Evolutionary conservation across 495 filamentous ascomycete genomes (phyloP).

Genomic region (Xylaria venustula): DNA sequence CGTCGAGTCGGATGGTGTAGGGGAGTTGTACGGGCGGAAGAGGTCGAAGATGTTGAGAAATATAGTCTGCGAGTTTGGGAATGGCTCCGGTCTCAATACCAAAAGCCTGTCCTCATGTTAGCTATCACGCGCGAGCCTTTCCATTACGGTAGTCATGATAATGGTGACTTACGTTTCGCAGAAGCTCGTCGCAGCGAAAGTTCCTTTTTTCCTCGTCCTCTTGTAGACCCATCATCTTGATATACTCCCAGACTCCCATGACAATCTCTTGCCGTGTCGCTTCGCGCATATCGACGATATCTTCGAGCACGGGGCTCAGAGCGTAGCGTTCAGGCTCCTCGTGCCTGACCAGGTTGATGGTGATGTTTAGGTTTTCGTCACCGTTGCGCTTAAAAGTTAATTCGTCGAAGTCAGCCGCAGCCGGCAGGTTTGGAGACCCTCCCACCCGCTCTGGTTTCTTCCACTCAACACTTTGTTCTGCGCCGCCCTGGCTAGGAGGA

Average conservation of each 20-base stretch:
- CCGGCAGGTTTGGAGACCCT: constrained; percentile 49
- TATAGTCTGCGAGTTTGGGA: constrained; percentile 77
- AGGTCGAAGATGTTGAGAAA: constrained; percentile 70
- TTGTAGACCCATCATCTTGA: constrained; percentile 78
- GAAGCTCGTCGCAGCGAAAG: constrained; percentile 81
- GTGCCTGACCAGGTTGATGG: constrained; percentile 80
- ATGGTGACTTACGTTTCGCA: constrained; percentile 63
- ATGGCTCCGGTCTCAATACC: constrained; percentile 77
- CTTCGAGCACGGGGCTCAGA: constrained; percentile 73
- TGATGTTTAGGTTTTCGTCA: constrained; percentile 90
- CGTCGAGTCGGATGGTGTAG: constrained; percentile 94
- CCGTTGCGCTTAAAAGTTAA: constrained; percentile 87
- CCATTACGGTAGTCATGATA: no score
- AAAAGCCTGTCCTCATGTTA: constrained; percentile 62
- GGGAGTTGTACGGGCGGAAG: constrained; percentile 80
- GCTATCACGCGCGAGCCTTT: constrained; percentile 1
- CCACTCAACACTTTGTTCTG: constrained; percentile 45
- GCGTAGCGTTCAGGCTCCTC: constrained; percentile 82
- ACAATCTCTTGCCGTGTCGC: constrained; percentile 83
- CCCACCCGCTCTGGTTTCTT: constrained; percentile 57
- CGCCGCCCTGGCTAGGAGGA: constrained; percentile 56
- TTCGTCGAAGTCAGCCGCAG: constrained; percentile 79
- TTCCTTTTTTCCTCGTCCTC: constrained; percentile 92
- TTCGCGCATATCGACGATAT: constrained; percentile 81
- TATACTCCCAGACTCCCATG: constrained; percentile 93